These are phyloP conservation scores for Trifolium repens DNA, from an alignment of 306 rosid genomes.

Conservation along the genomic window DNA sequence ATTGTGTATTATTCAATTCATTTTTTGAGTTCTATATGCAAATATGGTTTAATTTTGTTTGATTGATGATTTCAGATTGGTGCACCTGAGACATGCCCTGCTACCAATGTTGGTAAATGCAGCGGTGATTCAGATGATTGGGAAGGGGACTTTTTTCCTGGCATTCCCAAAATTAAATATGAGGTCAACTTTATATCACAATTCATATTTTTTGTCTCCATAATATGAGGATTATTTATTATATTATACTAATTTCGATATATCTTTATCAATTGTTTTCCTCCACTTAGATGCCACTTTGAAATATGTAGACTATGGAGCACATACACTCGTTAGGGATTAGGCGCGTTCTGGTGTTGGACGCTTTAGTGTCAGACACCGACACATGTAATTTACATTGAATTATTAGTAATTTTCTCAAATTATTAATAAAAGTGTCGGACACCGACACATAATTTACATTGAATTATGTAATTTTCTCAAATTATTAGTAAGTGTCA, in stretches of 20 bases:
- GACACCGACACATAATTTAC: too few relatives aligned
- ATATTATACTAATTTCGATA: too few relatives aligned
- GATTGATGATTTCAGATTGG: constrained; percentile 57
- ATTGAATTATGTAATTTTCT: too few relatives aligned
- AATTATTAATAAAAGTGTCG: too few relatives aligned
- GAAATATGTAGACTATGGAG: too few relatives aligned
- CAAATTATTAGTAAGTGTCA: too few relatives aligned
- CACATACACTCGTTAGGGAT: too few relatives aligned
- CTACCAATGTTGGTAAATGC: constrained; percentile 51
- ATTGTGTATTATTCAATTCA: not conserved
- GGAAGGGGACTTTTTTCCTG: constrained; percentile 90
- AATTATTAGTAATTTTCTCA: too few relatives aligned
- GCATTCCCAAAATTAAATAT: constrained; percentile 70
- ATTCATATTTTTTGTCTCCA: not conserved
- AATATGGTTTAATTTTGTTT: not conserved
- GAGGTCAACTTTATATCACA: constrained; percentile 58
- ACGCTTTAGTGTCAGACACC: not conserved
- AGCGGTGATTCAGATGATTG: constrained; percentile 62
- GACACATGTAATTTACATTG: too few relatives aligned
- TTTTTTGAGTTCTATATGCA: not conserved
- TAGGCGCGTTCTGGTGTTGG: too few relatives aligned
- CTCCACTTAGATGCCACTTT: too few relatives aligned
- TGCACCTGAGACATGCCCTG: constrained; percentile 71
- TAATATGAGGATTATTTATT: not conserved
- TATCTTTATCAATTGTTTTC: too few relatives aligned